Conservation (phyloP, 2,329 filamentous ascomycete species). For the Neonectria coccinea region DNA sequence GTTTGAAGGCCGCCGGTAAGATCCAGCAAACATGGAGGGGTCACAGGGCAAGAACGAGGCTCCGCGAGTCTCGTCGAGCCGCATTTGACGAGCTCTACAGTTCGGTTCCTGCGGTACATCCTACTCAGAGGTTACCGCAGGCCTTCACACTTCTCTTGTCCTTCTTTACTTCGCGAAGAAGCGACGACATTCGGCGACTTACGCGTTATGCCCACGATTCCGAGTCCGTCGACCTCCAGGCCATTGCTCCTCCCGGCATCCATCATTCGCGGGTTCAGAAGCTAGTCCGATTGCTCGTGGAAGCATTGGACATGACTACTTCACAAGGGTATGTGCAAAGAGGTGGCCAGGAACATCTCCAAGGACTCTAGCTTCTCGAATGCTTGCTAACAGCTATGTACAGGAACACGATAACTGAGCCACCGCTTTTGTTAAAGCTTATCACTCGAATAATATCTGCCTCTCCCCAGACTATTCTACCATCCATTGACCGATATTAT, state of each 20-base stretch:
- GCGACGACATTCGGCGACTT: conserved; percentile 63
- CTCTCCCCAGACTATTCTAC: conserved; percentile 40
- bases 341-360: not conserved
- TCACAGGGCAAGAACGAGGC: conserved; percentile 69
- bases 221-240: conserved; percentile 49
- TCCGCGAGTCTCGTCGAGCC: conserved; percentile 68
- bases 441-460: conserved; percentile 46
- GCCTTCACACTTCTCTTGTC: conserved; percentile 63
- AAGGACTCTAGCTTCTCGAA: not conserved
- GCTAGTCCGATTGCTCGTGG: conserved; percentile 54
- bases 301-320: conserved; percentile 46
- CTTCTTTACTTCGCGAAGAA: conserved; percentile 59
- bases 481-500: conserved; percentile 54
- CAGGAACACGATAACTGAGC: conserved; percentile 39
- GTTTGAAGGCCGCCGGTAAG: conserved; percentile 76
- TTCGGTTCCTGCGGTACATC: conserved; percentile 48
- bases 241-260: conserved; percentile 50
- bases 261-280: conserved; percentile 48
- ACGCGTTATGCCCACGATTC: conserved; percentile 60
- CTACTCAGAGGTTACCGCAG: conserved; percentile 51
- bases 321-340: conserved; percentile 41
- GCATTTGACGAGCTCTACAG: conserved; percentile 72
- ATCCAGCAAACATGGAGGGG: conserved; percentile 90
- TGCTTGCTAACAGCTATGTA: conserved; percentile 28
- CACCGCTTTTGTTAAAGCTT: conserved; percentile 51